Percentiles rank a stretch among this genome's conserved stretches.
phyloP scores from a whole-genome alignment of 2,329 filamentous ascomycete species.

The Colletotrichum noveboracense region DNA sequence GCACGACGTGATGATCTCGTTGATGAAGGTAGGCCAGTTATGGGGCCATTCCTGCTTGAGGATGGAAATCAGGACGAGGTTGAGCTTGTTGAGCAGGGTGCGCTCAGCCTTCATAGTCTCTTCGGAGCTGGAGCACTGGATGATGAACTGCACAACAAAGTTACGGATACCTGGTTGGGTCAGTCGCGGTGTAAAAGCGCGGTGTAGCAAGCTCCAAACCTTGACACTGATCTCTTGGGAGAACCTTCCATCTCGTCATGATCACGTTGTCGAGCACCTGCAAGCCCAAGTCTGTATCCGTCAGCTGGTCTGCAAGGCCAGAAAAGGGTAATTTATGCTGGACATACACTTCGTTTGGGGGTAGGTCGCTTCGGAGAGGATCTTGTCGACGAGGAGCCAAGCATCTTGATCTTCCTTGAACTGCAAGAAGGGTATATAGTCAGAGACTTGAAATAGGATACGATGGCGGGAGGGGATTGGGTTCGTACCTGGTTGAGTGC shows the following conservation, averaged over 20 bases:
- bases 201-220: constrained; percentile 46
- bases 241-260: constrained; percentile 97
- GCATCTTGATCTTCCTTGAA: constrained; percentile 99
- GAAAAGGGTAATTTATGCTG: background rate
- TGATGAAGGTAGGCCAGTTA: constrained; percentile 99
- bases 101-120: constrained; percentile 84
- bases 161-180: constrained; percentile 83
- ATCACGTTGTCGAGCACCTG: constrained; percentile 99
- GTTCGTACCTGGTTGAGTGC: constrained; percentile 84
- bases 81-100: constrained; percentile 96
- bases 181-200: background rate
- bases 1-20: constrained; percentile 97
- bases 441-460: background rate
- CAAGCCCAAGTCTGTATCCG: constrained; percentile 76
- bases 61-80: constrained; percentile 95
- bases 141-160: constrained; percentile 98
- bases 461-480: constrained; percentile 16
- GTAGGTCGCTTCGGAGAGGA: constrained; percentile 90
- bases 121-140: constrained; percentile 89
- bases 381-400: constrained; percentile 97
- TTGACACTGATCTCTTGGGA: constrained; percentile 95
- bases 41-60: constrained; percentile 99
- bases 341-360: constrained; percentile 93
- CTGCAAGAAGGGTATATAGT: constrained; percentile 51
- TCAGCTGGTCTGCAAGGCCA: background rate